Base-by-base conservation (phyloP, 1,284 basidiomycete genomes). In the Pseudozyma flocculosa region DNA sequence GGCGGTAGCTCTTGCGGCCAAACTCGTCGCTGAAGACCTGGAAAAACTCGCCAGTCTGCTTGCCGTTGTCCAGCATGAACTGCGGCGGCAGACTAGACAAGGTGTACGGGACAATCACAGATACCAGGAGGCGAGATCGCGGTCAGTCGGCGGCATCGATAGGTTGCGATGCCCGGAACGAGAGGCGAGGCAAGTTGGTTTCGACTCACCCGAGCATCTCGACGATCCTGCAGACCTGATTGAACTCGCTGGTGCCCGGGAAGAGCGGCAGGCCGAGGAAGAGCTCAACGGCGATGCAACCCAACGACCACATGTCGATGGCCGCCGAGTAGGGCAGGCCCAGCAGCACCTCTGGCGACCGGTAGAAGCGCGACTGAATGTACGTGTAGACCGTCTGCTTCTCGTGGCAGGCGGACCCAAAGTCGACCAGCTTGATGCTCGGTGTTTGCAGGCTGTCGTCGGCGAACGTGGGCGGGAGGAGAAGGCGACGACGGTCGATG, bases 321-420 rank as follows among this genome's bases (percentile, higher is more conserved):
- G 91, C 84, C 15, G 92, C 87, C 30, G 88, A 93, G 79, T 99
- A 98, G 4, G 93, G 88, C 75, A 97, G 85, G 21, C 93, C 93
- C 21, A 99, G 83, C 15, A 99, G 83, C 23, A 99, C 95, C 81
- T 99, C 95, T 4, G 94, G 95, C 4, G 91, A 95, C 38, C 95
- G 89, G 78, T 99, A 99, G 82, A 98, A 98, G 44, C 94, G 86
- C 10, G 93, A 96, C 78, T 98, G 94, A 78, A 99, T 98, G 80
- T 99, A 99, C 2, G 95, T 98, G 79, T 98, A 98, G 41, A 98
- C 93, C 5, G 94, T 99, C 80, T 97, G 92, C 71, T 91, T 87
- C 80, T 97, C 95, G 79, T 97, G 92, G 78, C 95, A 98, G 18
- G 94, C 92, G 18, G 93, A 97, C 44, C 94, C 95, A 80, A 97